Evolutionary conservation across 441 rosid genomes (phyloP), one percentile per base, ranked within the genome.

Genomic region (Melastoma candidum): DNA sequence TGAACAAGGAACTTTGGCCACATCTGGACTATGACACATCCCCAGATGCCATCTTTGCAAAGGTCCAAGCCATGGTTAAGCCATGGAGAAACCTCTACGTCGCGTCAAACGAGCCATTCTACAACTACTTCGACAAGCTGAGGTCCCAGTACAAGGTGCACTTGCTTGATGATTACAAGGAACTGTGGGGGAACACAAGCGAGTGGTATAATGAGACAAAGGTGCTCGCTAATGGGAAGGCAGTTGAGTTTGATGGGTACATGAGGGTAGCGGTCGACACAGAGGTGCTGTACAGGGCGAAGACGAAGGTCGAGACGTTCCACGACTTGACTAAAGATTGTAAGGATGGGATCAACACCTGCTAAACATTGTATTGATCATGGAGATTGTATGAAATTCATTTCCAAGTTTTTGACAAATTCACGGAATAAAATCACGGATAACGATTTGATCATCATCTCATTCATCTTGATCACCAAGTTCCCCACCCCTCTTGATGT

Each of bases 241-340:
- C 84, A 0, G 97, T 89, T 26, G 85, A 86, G 54, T 93, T 93
- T 61, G 97, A 93, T 63, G 96, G 97, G 26, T 86, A 85, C 69
- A 93, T 93, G 98, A 78, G 97, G 68, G 97, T 79, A 36, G 95
- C 95, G 25, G 97, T 89, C 66, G 98, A 93, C 59, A 93, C 98
- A 1, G 98, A 93, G 69, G 90, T 93, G 47, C 76, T 89, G 67
- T 75, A 76, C 60, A 73, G 95, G 57, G 97, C 77, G 1, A 93
- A 86, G 71, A 82, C 83, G 2, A 81, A 79, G 0, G 83, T 93
- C 3, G 98, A 89, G 59, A 89, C 98, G 7, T 93, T 93, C 63
- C 74, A 93, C 72, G 85, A 93, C 65, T 75, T 89, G 64, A 93
- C 98, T 1, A 75, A 57, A 49, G 96, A 93, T 67, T 89, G 98